A percentile compares a stretch with the other conserved stretches of the same genome.
These are phyloP conservation scores for Kurtzmaniella quercitrusa DNA, from an alignment of 1,139 yeast species.

Conservation along the genomic window DNA sequence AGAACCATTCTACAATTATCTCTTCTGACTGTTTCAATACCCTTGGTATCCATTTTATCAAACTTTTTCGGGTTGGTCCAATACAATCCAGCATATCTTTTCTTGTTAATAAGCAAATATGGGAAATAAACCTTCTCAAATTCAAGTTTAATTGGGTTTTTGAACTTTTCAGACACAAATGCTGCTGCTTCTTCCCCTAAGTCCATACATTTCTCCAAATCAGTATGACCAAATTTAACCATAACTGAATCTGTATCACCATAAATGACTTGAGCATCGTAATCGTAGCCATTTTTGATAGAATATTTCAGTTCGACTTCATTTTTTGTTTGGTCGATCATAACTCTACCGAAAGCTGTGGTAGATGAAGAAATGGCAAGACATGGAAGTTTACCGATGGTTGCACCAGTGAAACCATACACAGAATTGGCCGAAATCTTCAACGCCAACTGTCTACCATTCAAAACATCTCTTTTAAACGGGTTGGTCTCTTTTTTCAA, in stretches of 20 bases:
- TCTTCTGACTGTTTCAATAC: conserved; percentile 96
- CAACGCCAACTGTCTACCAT: conserved; percentile 95
- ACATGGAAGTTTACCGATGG: conserved; percentile 95
- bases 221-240: conserved; percentile 93
- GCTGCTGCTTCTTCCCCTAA: conserved; percentile 94
- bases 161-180: conserved; percentile 72
- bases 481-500: conserved; percentile 92
- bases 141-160: conserved; percentile 87
- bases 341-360: conserved; percentile 92
- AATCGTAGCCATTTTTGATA: conserved; percentile 72
- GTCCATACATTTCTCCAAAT: conserved; percentile 79
- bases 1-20: conserved; percentile 95
- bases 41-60: conserved; percentile 98
- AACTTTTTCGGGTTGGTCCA: conserved; percentile 90
- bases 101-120: conserved; percentile 86
- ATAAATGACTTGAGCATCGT: conserved; percentile 87
- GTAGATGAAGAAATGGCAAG: conserved; percentile 93
- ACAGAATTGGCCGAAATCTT: conserved; percentile 98
- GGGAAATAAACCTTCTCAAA: conserved; percentile 97
- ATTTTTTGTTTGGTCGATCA: conserved; percentile 89
- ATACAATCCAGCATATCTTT: conserved; percentile 93
- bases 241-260: conserved; percentile 99
- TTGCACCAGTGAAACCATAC: conserved; percentile 98
- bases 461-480: conserved; percentile 85
- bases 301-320: conserved; percentile 80